These are phyloP conservation scores for Escallonia herrerae DNA, from an alignment of 129 eudicot genomes.

Conservation along the genomic window DNA sequence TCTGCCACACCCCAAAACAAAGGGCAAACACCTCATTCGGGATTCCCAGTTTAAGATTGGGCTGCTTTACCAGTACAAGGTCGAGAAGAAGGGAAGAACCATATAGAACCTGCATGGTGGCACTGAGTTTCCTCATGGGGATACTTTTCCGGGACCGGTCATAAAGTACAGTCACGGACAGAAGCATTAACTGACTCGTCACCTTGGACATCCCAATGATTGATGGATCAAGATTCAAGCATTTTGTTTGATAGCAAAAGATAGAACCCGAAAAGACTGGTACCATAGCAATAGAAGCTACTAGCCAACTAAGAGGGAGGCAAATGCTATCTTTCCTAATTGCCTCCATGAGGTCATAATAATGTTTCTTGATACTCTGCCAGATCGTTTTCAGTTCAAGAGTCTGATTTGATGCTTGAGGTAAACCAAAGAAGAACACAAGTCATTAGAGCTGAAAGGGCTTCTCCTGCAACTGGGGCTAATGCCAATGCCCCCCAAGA, in stretches of 20 bases:
- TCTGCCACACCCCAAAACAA: conserved; percentile 84
- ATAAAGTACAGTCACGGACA: conserved; percentile 50
- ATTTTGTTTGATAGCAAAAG: conserved; percentile 91
- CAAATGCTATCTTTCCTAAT: conserved; percentile 38
- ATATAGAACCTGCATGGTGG: conserved; percentile 44
- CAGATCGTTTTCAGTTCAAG: conserved; percentile 24
- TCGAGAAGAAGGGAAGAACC: conserved; percentile 75
- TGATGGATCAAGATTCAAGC: conserved; percentile 65
- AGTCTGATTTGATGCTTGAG: conserved; percentile 16
- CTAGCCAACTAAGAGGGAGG: conserved; percentile 60
- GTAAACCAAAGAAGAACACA: conserved; percentile 75
- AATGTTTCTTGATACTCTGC: conserved; percentile 40
- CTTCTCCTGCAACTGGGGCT: conserved; percentile 54
- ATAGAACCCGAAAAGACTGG: conserved; percentile 79
- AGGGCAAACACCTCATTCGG: conserved; percentile 54
- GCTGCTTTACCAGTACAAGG: conserved; percentile 62
- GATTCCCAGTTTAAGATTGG: conserved; percentile 59
- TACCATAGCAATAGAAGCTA: conserved; percentile 56
- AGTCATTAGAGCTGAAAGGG: conserved; percentile 52
- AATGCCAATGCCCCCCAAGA: conserved; percentile 89
- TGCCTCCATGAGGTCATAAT: conserved; percentile 53
- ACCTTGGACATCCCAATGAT: conserved; percentile 81
- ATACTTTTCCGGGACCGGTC: conserved; percentile 50
- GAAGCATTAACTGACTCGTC: conserved; percentile 61
- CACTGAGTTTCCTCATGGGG: conserved; percentile 55